Evolutionary conservation across 1,284 basidiomycete species (phyloP).

Genomic region (Cryptococcus wingfieldii): DNA sequence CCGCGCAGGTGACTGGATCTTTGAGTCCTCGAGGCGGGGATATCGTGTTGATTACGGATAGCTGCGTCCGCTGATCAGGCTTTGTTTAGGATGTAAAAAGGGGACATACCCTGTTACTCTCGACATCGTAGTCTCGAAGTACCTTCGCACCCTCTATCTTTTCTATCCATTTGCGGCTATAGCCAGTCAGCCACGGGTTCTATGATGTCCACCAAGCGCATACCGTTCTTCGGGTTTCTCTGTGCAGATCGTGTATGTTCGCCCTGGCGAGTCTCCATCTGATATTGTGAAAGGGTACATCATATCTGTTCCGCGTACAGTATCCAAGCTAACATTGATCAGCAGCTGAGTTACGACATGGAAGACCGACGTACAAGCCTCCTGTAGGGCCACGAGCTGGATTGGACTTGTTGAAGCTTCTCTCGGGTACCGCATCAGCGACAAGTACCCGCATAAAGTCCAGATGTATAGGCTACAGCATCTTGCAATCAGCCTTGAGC

Average conservation of each 20-base stretch:
- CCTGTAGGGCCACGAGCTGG: constrained; percentile 13
- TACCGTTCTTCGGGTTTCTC: constrained; percentile 13
- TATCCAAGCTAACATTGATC: constrained; percentile 13
- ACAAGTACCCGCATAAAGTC: constrained; percentile 29
- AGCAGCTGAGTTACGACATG: neutral
- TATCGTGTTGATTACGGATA: constrained; percentile 27
- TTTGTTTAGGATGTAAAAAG: neutral
- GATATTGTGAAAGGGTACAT: constrained; percentile 39
- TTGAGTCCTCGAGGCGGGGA: constrained; percentile 17
- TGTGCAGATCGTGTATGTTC: constrained; percentile 33
- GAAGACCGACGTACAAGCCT: constrained; percentile 12
- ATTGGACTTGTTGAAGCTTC: constrained; percentile 25
- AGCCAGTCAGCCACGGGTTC: neutral
- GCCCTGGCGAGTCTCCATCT: constrained; percentile 12
- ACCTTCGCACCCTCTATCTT: constrained; percentile 34
- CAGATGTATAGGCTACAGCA: constrained; percentile 32
- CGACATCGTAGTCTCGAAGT: constrained; percentile 30
- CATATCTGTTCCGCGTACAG: constrained; percentile 24
- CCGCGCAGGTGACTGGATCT: constrained; percentile 21
- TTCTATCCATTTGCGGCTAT: constrained; percentile 31
- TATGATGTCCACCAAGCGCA: neutral
- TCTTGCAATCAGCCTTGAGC: neutral
- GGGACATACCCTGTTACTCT: constrained; percentile 28
- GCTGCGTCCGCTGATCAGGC: constrained; percentile 10
- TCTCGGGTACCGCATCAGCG: constrained; percentile 30